Base-by-base conservation (phyloP, 148 eudicot species). In the Oxyria digyna region DNA sequence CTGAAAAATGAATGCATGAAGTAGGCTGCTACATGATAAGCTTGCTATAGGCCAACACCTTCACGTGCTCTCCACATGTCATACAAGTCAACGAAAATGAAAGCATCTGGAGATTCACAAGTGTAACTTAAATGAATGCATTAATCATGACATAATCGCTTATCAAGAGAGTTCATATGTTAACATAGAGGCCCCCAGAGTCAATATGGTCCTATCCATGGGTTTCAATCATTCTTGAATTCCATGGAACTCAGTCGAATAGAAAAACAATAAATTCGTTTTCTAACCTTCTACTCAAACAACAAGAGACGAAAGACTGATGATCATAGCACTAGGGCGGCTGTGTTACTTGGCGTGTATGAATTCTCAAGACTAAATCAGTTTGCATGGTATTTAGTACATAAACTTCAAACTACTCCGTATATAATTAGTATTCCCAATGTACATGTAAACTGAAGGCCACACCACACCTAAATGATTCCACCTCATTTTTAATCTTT, bases 61-160 rank as follows among this genome's bases (percentile, higher is more conserved):
- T 59, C 65, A 59, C 65, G 20, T 59, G 65, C 37, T 17, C 37
- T 17, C 65, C 38, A 59, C 14, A 26, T 26, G 65, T 38, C 33
- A 29, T 29, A 29, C 13, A 59, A 59, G 65, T 59, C 65, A 59
- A 29, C 31, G 65, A 59, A 59, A 59, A 31, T 29, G 37, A 59
- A 59, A 29, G 18, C 65, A 29, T 26, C 33, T 26, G 24, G 24
- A 52, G 7, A 52, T 55, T 55, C 12, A 10, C 29, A 55, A 55
- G 35, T 17, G 63, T 23, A 55, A 33, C n/a, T n/a, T n/a, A n/a
- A n/a, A 55, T 55, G 33, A 10, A 59, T 59, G 38, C 37, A 59
- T 59, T 31, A 4, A 55, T 5, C 41, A 55, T 24, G 33, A 55
- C 33, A 7, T 13, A 20, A 49, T 55, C 17, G 26, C 31, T 24